phyloP scores from a whole-genome alignment of 306 rosid genomes.

The Cyamopsis tetragonoloba region DNA sequence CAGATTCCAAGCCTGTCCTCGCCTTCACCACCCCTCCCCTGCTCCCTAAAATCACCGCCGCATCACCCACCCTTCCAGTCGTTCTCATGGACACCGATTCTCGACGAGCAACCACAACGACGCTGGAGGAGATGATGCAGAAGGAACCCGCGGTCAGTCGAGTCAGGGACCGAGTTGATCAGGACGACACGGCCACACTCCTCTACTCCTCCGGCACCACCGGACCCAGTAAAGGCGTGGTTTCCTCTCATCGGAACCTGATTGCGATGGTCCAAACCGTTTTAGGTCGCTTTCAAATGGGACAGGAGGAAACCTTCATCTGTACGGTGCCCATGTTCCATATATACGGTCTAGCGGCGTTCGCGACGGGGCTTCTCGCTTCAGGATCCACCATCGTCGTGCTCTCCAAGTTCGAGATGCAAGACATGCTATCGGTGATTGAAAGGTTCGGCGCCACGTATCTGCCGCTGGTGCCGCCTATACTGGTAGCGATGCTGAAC shows the following conservation, averaged over 20 bases:
- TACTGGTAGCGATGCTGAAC: conserved; percentile 67
- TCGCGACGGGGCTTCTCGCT: conserved; percentile 62
- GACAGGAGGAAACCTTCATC: conserved; percentile 45
- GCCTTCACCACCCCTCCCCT: conserved; percentile 68
- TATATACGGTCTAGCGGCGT: conserved; percentile 69
- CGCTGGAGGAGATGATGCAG: conserved; percentile 52
- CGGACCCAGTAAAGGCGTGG: conserved; percentile 85
- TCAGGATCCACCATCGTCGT: conserved; percentile 68
- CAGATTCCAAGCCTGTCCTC: conserved; percentile 63
- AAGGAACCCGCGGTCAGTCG: conserved; percentile 17
- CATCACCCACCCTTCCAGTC: conserved; percentile 43
- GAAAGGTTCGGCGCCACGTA: conserved; percentile 47
- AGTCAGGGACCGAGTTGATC: conserved; percentile 46
- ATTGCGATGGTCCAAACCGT: conserved; percentile 64
- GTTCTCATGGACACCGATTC: conserved; percentile 42
- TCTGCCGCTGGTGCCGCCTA: conserved; percentile 87
- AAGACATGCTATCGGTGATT: conserved; percentile 65
- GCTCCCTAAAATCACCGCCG: conserved; percentile 45
- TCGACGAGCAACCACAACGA: background rate
- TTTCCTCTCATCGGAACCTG: conserved; percentile 70
- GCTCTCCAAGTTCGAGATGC: conserved; percentile 73
- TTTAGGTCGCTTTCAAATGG: conserved; percentile 34
- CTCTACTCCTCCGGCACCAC: conserved; percentile 92
- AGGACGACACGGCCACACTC: conserved; percentile 79
- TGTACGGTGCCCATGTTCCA: conserved; percentile 96